phyloP scores from a whole-genome alignment of 2,329 filamentous ascomycete genomes.

The Cytospora mali region DNA sequence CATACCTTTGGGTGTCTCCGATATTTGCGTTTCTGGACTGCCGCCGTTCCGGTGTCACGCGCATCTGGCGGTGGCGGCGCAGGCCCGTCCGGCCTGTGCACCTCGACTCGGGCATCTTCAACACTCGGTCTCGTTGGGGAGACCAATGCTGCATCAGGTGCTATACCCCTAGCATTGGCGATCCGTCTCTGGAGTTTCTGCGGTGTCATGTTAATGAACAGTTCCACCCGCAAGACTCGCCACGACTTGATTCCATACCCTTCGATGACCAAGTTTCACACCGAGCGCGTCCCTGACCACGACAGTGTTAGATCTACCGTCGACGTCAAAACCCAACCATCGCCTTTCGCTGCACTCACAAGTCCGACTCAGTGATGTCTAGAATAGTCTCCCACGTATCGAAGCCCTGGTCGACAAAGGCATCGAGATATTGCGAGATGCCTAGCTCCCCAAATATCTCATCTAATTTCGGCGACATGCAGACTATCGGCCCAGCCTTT shows the following conservation, averaged over 20 bases:
- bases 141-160: slow-evolving; percentile 54
- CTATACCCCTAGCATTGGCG: slow-evolving; percentile 69
- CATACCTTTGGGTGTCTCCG: slow-evolving; percentile 74
- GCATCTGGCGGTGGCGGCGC: slow-evolving; percentile 42
- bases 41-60: slow-evolving; percentile 45
- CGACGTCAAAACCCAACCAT: slow-evolving; percentile 10
- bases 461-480: slow-evolving; percentile 66
- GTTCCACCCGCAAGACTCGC: slow-evolving; percentile 13
- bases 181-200: slow-evolving; percentile 85
- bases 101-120: slow-evolving; percentile 60
- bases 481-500: slow-evolving; percentile 24
- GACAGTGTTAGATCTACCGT: slow-evolving; percentile 11
- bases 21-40: slow-evolving; percentile 71
- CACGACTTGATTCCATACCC: slow-evolving; percentile 55
- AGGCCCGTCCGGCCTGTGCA: slow-evolving; percentile 48
- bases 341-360: slow-evolving; percentile 55
- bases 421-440: slow-evolving; percentile 73
- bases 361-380: slow-evolving; percentile 81
- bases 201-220: slow-evolving; percentile 27
- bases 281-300: slow-evolving; percentile 65
- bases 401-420: slow-evolving; percentile 78
- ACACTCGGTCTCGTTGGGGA: slow-evolving; percentile 52
- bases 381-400: slow-evolving; percentile 83
- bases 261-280: slow-evolving; percentile 79
- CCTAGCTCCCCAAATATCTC: slow-evolving; percentile 74